Evolutionary conservation across 192 early-diverging fungal genomes (phyloP).

Genomic region (Linderina pennispora): DNA sequence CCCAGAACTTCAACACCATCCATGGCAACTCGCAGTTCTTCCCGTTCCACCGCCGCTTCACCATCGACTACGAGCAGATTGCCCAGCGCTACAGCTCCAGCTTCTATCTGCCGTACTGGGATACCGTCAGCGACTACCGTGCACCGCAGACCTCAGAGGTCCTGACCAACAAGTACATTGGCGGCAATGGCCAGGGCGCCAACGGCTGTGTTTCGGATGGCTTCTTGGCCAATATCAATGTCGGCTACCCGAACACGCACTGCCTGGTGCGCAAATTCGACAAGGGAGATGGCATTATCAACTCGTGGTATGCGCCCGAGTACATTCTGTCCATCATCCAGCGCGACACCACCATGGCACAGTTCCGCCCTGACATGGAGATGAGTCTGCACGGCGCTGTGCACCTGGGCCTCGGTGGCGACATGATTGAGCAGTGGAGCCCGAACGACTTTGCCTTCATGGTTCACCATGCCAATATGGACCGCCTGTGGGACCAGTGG

Average conservation of each 20-base stretch:
- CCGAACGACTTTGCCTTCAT: constrained; percentile 10
- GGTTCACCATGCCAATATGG: constrained; percentile 8
- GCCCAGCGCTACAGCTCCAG: constrained; percentile 2
- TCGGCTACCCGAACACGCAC: background rate
- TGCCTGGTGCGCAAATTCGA: background rate
- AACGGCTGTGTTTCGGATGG: background rate
- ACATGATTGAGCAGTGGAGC: constrained; percentile 1
- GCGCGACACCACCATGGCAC: background rate
- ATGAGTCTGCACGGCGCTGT: background rate
- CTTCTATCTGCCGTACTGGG: constrained; percentile 12
- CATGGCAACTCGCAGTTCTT: constrained; percentile 4
- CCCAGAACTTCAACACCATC: background rate
- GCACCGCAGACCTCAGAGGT: background rate
- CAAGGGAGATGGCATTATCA: background rate
- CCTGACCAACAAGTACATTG: constrained; percentile 1
- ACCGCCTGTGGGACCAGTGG: constrained; percentile 8
- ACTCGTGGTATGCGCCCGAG: background rate
- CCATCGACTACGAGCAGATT: constrained; percentile 13
- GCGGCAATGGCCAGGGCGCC: constrained; percentile 4
- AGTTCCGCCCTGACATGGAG: constrained; percentile 2
- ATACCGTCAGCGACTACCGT: constrained; percentile 4
- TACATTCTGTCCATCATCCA: background rate
- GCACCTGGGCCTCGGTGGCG: constrained; percentile 7
- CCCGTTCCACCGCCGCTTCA: constrained; percentile 3
- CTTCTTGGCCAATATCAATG: background rate